phyloP scores from a whole-genome alignment of 2,329 filamentous ascomycete species.

The Westerdykella ornata region DNA sequence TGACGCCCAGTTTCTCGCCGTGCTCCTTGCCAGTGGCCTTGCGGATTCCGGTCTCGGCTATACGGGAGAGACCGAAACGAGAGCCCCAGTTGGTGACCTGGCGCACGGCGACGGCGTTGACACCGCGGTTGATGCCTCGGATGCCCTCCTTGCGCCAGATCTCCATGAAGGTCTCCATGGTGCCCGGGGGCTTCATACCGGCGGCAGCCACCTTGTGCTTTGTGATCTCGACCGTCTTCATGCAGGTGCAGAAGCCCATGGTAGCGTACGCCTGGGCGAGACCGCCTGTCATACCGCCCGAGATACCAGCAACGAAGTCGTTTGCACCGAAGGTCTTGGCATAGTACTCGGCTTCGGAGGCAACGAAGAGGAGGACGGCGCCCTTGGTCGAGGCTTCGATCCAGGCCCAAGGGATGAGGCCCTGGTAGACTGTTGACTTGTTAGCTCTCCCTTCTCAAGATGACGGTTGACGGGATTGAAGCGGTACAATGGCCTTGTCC shows the following conservation, averaged over 20 bases:
- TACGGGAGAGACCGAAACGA: conserved; percentile 85
- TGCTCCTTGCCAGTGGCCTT: conserved; percentile 70
- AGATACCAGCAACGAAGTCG: conserved; percentile 83
- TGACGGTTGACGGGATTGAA: neutral
- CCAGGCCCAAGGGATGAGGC: conserved; percentile 92
- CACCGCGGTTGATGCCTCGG: conserved; percentile 92
- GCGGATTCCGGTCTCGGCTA: conserved; percentile 86
- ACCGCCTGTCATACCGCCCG: conserved; percentile 86
- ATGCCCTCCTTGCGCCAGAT: conserved; percentile 96
- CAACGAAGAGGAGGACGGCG: conserved; percentile 97
- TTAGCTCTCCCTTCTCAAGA: conserved; percentile 9
- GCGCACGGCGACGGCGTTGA: conserved; percentile 96
- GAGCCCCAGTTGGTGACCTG: conserved; percentile 99
- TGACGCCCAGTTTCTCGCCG: conserved; percentile 65
- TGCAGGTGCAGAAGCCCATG: conserved; percentile 99
- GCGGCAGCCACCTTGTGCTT: conserved; percentile 87
- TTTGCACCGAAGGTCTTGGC: conserved; percentile 74
- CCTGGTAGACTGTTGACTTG: conserved; percentile 76
- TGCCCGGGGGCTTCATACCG: conserved; percentile 80
- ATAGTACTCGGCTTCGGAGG: conserved; percentile 94
- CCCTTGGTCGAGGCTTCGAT: conserved; percentile 99
- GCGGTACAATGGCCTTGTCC: neutral
- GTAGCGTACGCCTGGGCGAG: conserved; percentile 97
- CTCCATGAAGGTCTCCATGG: conserved; percentile 90
- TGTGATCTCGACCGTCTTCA: conserved; percentile 99